Percentiles rank a stretch among this genome's conserved stretches.
Conservation (phyloP, 768 basidiomycete genomes). For the Cyclocybe cylindracea region DNA sequence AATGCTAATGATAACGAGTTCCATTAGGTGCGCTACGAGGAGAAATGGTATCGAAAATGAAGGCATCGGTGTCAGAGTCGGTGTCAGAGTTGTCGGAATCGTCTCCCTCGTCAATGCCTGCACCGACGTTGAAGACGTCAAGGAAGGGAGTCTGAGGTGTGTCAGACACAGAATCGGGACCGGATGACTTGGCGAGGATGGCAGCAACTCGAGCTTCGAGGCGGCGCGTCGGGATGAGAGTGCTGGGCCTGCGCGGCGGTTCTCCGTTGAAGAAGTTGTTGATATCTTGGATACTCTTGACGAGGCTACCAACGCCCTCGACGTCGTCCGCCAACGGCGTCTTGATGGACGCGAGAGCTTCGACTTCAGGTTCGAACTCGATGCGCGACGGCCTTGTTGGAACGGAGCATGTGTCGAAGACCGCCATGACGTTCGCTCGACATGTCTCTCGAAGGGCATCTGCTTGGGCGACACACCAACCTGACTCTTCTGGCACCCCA, state of each 20-base stretch:
- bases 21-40: conserved; percentile 50
- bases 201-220: conserved; percentile 80
- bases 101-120: conserved; percentile 37
- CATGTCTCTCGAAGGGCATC: conserved; percentile 63
- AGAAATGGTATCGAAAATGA: conserved; percentile 59
- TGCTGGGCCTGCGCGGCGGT: conserved; percentile 27
- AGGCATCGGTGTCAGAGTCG: conserved; percentile 58
- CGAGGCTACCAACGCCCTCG: conserved; percentile 76
- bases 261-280: conserved; percentile 71
- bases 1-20: conserved; percentile 33
- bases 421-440: conserved; percentile 77
- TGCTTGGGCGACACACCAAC: conserved; percentile 82
- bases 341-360: conserved; percentile 41
- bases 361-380: conserved; percentile 69
- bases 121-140: conserved; percentile 69
- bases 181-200: conserved; percentile 80
- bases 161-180: conserved; percentile 48
- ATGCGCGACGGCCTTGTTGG: conserved; percentile 70
- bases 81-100: conserved; percentile 53
- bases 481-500: conserved; percentile 78
- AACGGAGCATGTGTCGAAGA: conserved; percentile 82
- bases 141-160: conserved; percentile 79
- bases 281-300: conserved; percentile 76
- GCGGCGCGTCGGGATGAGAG: conserved; percentile 54
- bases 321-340: conserved; percentile 62